Percentiles rank a stretch among this genome's conserved stretches.
phyloP scores from a whole-genome alignment of 2,329 filamentous ascomycete species.

The Penicillium sp. region DNA sequence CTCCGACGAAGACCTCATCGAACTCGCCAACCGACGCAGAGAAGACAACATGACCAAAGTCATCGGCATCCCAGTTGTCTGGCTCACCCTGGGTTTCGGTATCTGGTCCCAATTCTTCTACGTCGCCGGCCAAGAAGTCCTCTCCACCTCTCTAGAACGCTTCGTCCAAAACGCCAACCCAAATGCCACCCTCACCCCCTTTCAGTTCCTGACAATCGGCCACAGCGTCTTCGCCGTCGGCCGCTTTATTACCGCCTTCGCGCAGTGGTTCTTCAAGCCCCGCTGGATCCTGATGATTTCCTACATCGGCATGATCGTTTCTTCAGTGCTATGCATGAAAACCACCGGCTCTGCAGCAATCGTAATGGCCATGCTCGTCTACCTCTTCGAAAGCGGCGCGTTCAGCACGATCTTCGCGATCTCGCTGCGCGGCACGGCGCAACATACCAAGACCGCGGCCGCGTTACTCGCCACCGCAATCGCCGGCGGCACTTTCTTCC shows the following conservation, averaged over 20 bases:
- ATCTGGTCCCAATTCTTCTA: constrained; percentile 62
- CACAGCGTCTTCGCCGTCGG: constrained; percentile 61
- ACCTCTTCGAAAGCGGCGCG: constrained; percentile 62
- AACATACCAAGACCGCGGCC: constrained; percentile 59
- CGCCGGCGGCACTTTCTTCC: constrained; percentile 56
- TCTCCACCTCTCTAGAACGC: constrained; percentile 51
- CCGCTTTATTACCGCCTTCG: constrained; percentile 58
- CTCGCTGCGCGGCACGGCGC: constrained; percentile 59
- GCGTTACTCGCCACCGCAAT: constrained; percentile 58
- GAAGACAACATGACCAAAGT: constrained; percentile 52
- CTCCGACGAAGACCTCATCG: constrained; percentile 61
- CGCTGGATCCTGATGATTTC: constrained; percentile 59
- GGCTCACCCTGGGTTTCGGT: constrained; percentile 58
- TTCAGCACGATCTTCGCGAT: constrained; percentile 63
- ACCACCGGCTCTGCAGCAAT: constrained; percentile 48
- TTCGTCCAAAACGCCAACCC: constrained; percentile 49
- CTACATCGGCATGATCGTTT: constrained; percentile 56
- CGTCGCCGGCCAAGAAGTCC: constrained; percentile 61
- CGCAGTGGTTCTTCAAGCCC: constrained; percentile 59
- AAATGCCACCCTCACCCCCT: constrained; percentile 31
- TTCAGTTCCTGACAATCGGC: constrained; percentile 55
- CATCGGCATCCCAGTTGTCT: constrained; percentile 53
- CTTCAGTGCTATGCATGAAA: constrained; percentile 55
- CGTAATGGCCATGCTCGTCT: constrained; percentile 54
- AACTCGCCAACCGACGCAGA: constrained; percentile 54